Evolutionary conservation across 192 early-diverging fungal species (phyloP), one percentile per base, ranked within the genome.

Genomic region (Rhizophagus clarus): DNA sequence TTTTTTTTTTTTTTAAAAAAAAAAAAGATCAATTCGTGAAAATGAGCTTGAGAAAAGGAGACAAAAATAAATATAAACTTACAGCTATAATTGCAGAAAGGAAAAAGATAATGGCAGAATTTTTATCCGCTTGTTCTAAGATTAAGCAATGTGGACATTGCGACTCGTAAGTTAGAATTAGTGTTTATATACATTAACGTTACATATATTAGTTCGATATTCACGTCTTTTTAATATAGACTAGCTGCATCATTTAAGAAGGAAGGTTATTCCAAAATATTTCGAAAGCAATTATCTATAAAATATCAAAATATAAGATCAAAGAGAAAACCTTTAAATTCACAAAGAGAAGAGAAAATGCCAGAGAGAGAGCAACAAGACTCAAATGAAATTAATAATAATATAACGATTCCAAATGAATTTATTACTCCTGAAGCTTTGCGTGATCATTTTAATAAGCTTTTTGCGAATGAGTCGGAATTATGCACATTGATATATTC

Each of bases 401-500:
- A 73, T 45, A 79, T 40, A 40, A 2, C 79, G 56, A 69, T 71
- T 69, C 77, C 84, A 88, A 81, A 29, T 72, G 83, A 85, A 61
- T 89, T 81, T 76, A 90, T 89, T 72, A 95, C 95, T 14, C 91
- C 96, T 20, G 81, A 93, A 45, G 91, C 96, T 75, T 90, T 98
- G 37, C 94, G 92, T 72, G 90, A 90, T 64, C 93, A 93, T 76
- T 79, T 99, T 77, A 86, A 88, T 12, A 82, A 91, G 42, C 85
- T 99, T 64, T 99, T 96, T 85, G 82, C 75, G 64, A 92, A 91
- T 51, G 98, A 99, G 80, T 80, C 87, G 7, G 83, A 86, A 45
- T 85, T 98, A 51, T 89, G 95, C 26, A 87, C 92, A 60, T 87
- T 97, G 26, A 83, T 99, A 56, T 99, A 95, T 85, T 95, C 96